Conservation (phyloP, 2,329 filamentous ascomycete species). For the Xylariaceae sp. region DNA sequence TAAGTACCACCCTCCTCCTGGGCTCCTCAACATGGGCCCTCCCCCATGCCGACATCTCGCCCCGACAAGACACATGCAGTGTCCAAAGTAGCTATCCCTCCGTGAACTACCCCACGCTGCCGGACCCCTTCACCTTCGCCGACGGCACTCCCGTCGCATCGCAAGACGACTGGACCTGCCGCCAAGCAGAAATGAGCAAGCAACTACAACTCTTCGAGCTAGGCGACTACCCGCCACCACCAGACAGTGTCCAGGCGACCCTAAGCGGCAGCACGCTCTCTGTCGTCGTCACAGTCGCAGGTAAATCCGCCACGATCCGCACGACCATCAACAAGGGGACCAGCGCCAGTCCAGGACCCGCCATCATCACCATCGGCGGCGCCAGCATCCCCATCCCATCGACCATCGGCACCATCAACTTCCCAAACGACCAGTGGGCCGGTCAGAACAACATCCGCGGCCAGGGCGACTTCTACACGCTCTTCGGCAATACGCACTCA, state of each 20-base stretch:
- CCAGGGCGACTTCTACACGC: conserved; percentile 53
- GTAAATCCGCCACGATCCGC: conserved; percentile 42
- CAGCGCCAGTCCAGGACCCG: conserved; percentile 47
- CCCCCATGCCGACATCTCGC: conserved; percentile 33
- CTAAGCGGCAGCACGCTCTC: conserved; percentile 40
- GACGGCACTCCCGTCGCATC: conserved; percentile 41
- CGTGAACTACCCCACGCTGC: conserved; percentile 37
- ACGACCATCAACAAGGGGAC: conserved; percentile 41
- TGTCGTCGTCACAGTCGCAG: conserved; percentile 41
- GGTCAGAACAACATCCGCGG: conserved; percentile 49
- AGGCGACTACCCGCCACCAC: conserved; percentile 42
- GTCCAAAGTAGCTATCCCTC: conserved; percentile 33
- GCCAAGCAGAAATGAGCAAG: conserved; percentile 43
- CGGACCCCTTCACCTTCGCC: conserved; percentile 45
- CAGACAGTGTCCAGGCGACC: conserved; percentile 42
- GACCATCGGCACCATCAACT: conserved; percentile 52
- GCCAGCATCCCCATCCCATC: conserved; percentile 50
- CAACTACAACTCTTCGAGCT: conserved; percentile 48
- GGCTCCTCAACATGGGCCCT: conserved; percentile 33
- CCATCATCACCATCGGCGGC: conserved; percentile 53
- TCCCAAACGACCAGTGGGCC: conserved; percentile 54
- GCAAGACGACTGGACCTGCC: conserved; percentile 44
- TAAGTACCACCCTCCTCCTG: conserved; percentile 28
- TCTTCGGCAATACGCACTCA: conserved; percentile 51
- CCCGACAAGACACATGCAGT: conserved; percentile 35